phyloP scores from a whole-genome alignment of 2,329 filamentous ascomycete genomes.

The Sphaerulina musiva region DNA sequence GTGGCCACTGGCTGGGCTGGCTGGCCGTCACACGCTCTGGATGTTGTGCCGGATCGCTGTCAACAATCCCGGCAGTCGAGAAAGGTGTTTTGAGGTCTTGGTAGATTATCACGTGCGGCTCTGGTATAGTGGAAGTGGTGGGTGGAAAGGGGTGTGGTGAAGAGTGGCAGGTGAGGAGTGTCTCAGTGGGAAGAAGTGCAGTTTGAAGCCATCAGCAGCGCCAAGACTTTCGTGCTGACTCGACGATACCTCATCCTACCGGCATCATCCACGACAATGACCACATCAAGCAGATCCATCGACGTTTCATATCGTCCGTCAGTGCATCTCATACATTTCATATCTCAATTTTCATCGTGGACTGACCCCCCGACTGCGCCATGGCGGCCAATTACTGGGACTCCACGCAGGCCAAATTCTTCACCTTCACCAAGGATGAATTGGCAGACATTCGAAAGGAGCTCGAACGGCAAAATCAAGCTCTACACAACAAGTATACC shows the following conservation, averaged over 20 bases:
- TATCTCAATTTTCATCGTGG: too few relatives aligned
- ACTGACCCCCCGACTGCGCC: not conserved
- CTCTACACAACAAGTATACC: slow-evolving; percentile 69
- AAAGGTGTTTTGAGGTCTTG: too few relatives aligned
- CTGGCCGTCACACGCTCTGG: too few relatives aligned
- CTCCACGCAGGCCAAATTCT: slow-evolving; percentile 82
- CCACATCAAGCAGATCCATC: not conserved
- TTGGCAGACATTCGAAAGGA: slow-evolving; percentile 67
- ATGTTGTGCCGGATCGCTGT: too few relatives aligned
- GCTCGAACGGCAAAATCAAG: slow-evolving; percentile 65
- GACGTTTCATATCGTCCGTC: not conserved
- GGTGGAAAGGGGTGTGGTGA: too few relatives aligned
- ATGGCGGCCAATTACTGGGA: slow-evolving; percentile 98
- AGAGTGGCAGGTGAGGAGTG: too few relatives aligned
- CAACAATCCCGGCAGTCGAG: too few relatives aligned
- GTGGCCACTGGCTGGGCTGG: not conserved
- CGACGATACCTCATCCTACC: not conserved
- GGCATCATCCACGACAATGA: not conserved
- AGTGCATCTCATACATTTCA: not conserved
- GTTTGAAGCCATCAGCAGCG: not conserved
- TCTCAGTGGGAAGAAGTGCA: too few relatives aligned
- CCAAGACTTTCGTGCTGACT: not conserved
- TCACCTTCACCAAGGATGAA: slow-evolving; percentile 82
- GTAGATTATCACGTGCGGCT: too few relatives aligned
- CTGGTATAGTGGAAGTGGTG: too few relatives aligned